These are phyloP conservation scores for Mucor plumbeus DNA, from an alignment of 371 early-diverging fungal species.

Conservation along the genomic window DNA sequence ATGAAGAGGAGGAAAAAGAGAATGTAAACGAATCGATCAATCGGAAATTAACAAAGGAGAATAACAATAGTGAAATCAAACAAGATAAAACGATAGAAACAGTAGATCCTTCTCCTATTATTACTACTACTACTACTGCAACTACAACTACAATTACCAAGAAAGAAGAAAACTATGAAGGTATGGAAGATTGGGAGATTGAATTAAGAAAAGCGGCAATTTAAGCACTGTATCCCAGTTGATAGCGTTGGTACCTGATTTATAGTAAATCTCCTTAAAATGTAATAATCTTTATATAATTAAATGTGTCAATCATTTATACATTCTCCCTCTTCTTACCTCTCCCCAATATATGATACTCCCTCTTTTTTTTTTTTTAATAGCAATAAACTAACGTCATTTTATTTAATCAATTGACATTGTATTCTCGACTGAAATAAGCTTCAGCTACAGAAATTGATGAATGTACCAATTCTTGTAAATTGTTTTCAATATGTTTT, in stretches of 20 bases:
- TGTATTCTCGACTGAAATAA: slow-evolving; percentile 34
- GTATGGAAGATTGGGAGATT: slow-evolving; percentile 53
- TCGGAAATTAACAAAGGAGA: not conserved
- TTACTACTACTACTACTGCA: not conserved
- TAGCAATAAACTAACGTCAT: not conserved
- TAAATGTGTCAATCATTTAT: slow-evolving; percentile 9
- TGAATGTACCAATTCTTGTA: slow-evolving; percentile 17
- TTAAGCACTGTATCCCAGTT: not conserved
- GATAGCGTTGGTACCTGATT: too few species aligned
- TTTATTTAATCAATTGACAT: slow-evolving; percentile 16
- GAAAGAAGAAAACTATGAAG: slow-evolving; percentile 30
- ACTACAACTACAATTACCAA: not conserved
- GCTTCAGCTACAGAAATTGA: slow-evolving; percentile 25
- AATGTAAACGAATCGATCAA: not conserved
- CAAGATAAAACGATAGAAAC: slow-evolving; percentile 4
- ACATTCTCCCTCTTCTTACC: not conserved
- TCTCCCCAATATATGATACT: not conserved
- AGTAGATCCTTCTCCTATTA: not conserved
- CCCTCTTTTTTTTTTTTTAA: not conserved
- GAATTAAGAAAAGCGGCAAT: slow-evolving; percentile 43
- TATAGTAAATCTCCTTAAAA: too few species aligned
- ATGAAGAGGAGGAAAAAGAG: slow-evolving; percentile 15
- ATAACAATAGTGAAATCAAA: slow-evolving; percentile 2
- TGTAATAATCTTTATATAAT: not conserved
- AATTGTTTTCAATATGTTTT: slow-evolving; percentile 6